These are phyloP conservation scores for Syzygium aqueum DNA, from an alignment of 345 rosid genomes.

Conservation along the genomic window DNA sequence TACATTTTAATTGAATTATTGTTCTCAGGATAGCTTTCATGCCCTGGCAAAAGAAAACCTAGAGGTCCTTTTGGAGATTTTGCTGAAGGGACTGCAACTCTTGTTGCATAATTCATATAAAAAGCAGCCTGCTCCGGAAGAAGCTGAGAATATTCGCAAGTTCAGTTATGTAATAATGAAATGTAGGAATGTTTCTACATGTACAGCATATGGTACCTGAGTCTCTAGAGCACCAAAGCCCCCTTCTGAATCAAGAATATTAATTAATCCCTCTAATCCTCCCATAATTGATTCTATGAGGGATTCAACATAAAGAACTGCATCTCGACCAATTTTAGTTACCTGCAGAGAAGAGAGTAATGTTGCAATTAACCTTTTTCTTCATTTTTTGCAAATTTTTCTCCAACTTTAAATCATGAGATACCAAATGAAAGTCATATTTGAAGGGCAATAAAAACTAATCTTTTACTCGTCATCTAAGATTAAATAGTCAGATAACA, in stretches of 20 bases:
- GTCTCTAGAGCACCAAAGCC: constrained; percentile 96
- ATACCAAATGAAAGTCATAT: neutral
- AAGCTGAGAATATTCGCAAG: constrained; percentile 49
- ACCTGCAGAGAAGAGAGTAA: constrained; percentile 42
- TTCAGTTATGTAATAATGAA: constrained; percentile 10
- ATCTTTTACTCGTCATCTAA: neutral
- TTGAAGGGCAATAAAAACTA: neutral
- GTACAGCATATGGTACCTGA: constrained; percentile 46
- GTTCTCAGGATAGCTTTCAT: constrained; percentile 93
- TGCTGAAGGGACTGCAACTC: constrained; percentile 51
- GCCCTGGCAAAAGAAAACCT: constrained; percentile 83
- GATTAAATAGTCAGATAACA: neutral
- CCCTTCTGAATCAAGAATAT: constrained; percentile 99
- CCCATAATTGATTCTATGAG: constrained; percentile 99
- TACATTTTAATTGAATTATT: constrained; percentile 87
- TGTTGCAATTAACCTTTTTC: neutral
- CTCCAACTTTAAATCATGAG: neutral
- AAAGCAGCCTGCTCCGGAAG: constrained; percentile 97
- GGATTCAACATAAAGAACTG: constrained; percentile 92
- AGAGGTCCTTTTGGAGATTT: constrained; percentile 72
- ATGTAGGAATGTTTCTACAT: neutral
- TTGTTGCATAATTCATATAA: constrained; percentile 67
- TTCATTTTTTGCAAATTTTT: neutral
- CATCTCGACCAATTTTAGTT: constrained; percentile 91
- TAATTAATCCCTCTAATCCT: constrained; percentile 94